phyloP scores from a whole-genome alignment of 768 basidiomycete genomes.

The Tricholoma matsutake region DNA sequence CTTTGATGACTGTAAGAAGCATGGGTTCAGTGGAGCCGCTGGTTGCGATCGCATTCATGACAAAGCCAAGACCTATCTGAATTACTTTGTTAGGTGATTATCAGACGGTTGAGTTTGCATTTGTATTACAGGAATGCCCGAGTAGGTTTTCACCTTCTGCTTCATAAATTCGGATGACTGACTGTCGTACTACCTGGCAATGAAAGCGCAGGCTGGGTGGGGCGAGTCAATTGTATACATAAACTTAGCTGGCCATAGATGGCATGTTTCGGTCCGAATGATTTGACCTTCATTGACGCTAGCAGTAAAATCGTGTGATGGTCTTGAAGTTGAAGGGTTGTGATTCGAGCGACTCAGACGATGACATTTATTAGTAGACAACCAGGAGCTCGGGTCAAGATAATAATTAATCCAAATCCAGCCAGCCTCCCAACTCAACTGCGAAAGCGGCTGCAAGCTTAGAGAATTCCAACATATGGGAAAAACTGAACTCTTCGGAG shows the following conservation, averaged over 20 bases:
- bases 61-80: conserved; percentile 30
- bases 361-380: background rate
- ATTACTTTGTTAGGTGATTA: conserved; percentile 45
- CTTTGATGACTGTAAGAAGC: conserved; percentile 41
- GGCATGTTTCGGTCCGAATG: conserved; percentile 37
- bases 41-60: conserved; percentile 31
- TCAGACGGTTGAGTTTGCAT: conserved; percentile 40
- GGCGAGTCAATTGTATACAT: conserved; percentile 38
- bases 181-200: conserved; percentile 29
- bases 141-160: conserved; percentile 28
- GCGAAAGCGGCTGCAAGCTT: conserved; percentile 80
- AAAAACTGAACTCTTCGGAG: conserved; percentile 86
- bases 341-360: background rate
- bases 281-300: conserved; percentile 33
- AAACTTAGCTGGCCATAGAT: conserved; percentile 36
- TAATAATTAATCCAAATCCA: conserved; percentile 13
- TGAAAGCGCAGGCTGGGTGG: conserved; percentile 28
- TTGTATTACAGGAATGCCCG: conserved; percentile 49
- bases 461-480: conserved; percentile 87
- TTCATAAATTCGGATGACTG: background rate
- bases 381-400: background rate
- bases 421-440: conserved; percentile 64
- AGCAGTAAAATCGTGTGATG: conserved; percentile 4
- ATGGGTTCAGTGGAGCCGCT: conserved; percentile 36
- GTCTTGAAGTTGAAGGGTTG: background rate